phyloP scores from a whole-genome alignment of 2,329 filamentous ascomycete species.

The Aspergillus floridensis region DNA sequence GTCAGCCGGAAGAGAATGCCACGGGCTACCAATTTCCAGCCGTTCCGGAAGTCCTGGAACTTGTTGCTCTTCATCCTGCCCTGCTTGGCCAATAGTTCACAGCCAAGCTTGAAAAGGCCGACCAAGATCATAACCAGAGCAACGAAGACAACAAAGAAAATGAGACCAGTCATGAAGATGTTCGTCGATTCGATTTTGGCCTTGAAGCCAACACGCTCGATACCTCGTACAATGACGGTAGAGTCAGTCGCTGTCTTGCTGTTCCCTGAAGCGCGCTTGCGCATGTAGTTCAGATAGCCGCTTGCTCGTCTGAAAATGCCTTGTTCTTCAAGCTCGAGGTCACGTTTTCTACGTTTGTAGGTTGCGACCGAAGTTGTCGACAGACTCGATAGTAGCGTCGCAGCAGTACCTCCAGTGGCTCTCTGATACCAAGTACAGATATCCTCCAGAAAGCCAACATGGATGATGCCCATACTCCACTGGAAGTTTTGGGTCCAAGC shows the following conservation, averaged over 20 bases:
- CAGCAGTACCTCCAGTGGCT: slow-evolving; percentile 81
- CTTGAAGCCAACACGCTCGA: slow-evolving; percentile 84
- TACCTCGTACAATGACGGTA: slow-evolving; percentile 62
- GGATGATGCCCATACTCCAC: slow-evolving; percentile 96
- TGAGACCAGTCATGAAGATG: slow-evolving; percentile 86
- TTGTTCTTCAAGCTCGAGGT: slow-evolving; percentile 47
- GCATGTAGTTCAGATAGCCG: slow-evolving; percentile 41
- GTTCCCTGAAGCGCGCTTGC: slow-evolving; percentile 50
- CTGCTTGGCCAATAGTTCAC: slow-evolving; percentile 71
- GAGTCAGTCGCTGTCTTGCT: slow-evolving; percentile 22
- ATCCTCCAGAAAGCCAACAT: slow-evolving; percentile 77
- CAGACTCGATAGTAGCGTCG: slow-evolving; percentile 72
- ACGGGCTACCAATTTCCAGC: slow-evolving; percentile 89
- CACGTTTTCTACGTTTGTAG: slow-evolving; percentile 57
- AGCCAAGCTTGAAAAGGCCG: slow-evolving; percentile 73
- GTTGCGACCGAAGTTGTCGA: slow-evolving; percentile 78
- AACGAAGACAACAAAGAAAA: slow-evolving; percentile 85
- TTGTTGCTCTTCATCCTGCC: slow-evolving; percentile 79
- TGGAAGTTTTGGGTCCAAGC: slow-evolving; percentile 97
- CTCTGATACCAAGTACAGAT: slow-evolving; percentile 96
- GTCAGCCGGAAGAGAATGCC: slow-evolving; percentile 89
- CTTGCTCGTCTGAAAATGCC: slow-evolving; percentile 28
- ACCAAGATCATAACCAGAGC: slow-evolving; percentile 71
- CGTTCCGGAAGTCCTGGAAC: slow-evolving; percentile 90
- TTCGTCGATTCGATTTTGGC: slow-evolving; percentile 85